Conservation (phyloP, 768 basidiomycete species). For the Tylopilus plumbeoviolaceoides region DNA sequence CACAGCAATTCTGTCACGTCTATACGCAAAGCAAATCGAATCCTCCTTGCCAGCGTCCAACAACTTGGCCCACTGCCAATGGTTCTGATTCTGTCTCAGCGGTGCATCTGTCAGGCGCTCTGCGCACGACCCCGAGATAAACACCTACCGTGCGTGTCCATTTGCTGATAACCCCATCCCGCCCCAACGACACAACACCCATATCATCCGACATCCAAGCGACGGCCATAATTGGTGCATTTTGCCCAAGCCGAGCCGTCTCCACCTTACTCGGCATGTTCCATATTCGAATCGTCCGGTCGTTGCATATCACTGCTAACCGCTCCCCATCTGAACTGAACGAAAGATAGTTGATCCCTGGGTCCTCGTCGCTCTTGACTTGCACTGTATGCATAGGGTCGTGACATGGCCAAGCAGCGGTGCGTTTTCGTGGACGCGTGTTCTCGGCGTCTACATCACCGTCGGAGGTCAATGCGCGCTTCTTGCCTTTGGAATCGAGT, state of each 20-base stretch:
- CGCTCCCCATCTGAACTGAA: constrained; percentile 52
- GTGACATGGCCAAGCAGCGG: constrained; percentile 47
- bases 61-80: constrained; percentile 57
- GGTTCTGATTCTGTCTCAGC: constrained; percentile 37
- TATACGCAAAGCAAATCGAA: constrained; percentile 50
- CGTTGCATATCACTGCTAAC: constrained; percentile 58
- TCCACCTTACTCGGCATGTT: constrained; percentile 45
- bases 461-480: constrained; percentile 34
- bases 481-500: constrained; percentile 32
- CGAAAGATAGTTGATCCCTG: constrained; percentile 44
- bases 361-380: constrained; percentile 45
- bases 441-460: constrained; percentile 23
- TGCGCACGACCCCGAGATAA: not conserved
- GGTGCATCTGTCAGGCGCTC: not conserved
- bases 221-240: constrained; percentile 43
- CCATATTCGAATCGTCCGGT: constrained; percentile 64
- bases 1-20: constrained; percentile 56
- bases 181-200: constrained; percentile 53
- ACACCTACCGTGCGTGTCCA: constrained; percentile 54
- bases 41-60: constrained; percentile 47
- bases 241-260: constrained; percentile 53
- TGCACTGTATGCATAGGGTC: constrained; percentile 33
- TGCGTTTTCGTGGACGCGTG: constrained; percentile 32
- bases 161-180: constrained; percentile 54
- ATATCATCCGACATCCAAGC: constrained; percentile 58